Conservation (phyloP, 352 stramenopile genomes). For the Phytophthora idaei region DNA sequence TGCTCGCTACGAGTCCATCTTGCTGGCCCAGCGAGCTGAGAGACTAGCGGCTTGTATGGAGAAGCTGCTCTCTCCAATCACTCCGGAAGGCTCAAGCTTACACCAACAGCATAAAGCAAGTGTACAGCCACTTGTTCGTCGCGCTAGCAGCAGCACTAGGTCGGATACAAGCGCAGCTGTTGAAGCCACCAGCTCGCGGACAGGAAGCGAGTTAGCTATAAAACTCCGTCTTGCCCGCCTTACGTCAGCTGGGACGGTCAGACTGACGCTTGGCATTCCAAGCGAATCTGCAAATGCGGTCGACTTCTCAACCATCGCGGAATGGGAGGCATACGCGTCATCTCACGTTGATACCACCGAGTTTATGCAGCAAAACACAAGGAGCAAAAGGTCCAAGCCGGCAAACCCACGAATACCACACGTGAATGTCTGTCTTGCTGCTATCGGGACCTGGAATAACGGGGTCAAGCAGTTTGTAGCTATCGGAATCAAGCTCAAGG, state of each 20-base stretch:
- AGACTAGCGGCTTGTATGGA: constrained; percentile 17
- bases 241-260: constrained; percentile 17
- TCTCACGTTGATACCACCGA: constrained; percentile 10
- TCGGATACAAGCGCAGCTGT: not conserved
- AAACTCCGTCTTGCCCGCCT: constrained; percentile 15
- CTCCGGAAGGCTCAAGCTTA: constrained; percentile 1
- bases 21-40: constrained; percentile 13
- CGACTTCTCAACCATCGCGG: constrained; percentile 13
- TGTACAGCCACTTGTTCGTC: constrained; percentile 17
- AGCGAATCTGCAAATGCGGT: constrained; percentile 25
- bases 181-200: not conserved
- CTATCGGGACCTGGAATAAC: constrained; percentile 55
- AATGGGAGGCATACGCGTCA: constrained; percentile 30
- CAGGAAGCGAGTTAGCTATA: constrained; percentile 7
- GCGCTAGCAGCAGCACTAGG: constrained; percentile 12
- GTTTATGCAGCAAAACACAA: constrained; percentile 25
- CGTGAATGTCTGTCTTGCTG: constrained; percentile 48
- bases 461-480: constrained; percentile 60
- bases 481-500: constrained; percentile 60
- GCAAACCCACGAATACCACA: constrained; percentile 14
- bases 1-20: constrained; percentile 22
- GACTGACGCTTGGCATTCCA: constrained; percentile 25
- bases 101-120: constrained; percentile 2
- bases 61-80: not conserved
- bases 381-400: constrained; percentile 2